Evolutionary conservation across 73 alveolate genomes (phyloP).

Genomic region (Paramecium pentaurelia): DNA sequence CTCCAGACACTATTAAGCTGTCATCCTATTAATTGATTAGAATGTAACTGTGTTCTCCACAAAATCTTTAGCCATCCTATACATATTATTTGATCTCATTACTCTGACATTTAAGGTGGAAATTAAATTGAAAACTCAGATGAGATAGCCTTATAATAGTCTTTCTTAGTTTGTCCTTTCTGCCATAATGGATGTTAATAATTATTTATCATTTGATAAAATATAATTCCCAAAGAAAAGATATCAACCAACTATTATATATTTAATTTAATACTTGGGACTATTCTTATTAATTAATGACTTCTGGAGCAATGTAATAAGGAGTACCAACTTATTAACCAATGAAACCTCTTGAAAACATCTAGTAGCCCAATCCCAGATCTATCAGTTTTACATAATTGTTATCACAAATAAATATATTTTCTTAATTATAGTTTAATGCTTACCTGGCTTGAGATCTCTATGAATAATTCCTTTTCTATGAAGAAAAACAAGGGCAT

Average conservation of each 20-base stretch:
- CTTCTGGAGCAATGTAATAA: slow-evolving; percentile 21
- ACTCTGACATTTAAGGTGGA: background rate
- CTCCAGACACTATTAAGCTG: background rate
- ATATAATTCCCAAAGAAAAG: background rate
- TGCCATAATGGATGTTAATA: background rate
- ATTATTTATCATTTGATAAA: background rate
- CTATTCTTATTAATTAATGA: background rate
- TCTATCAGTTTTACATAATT: background rate
- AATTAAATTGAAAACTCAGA: background rate
- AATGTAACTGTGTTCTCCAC: background rate
- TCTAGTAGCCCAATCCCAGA: background rate
- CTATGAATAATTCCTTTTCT: background rate
- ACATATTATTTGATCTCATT: background rate
- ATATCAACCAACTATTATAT: background rate
- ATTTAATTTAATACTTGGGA: background rate
- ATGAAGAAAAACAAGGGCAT: background rate
- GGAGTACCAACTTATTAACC: slow-evolving; percentile 19
- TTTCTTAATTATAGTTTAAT: background rate
- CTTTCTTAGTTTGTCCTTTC: background rate
- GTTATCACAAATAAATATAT: background rate
- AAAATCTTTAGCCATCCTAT: slow-evolving; percentile 13
- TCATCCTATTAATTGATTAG: background rate
- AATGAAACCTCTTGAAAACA: background rate
- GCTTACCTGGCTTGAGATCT: slow-evolving; percentile 7
- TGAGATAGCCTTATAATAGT: background rate